Evolutionary conservation across 192 early-diverging fungal genomes (phyloP).

Genomic region (Mortierella alpina): DNA sequence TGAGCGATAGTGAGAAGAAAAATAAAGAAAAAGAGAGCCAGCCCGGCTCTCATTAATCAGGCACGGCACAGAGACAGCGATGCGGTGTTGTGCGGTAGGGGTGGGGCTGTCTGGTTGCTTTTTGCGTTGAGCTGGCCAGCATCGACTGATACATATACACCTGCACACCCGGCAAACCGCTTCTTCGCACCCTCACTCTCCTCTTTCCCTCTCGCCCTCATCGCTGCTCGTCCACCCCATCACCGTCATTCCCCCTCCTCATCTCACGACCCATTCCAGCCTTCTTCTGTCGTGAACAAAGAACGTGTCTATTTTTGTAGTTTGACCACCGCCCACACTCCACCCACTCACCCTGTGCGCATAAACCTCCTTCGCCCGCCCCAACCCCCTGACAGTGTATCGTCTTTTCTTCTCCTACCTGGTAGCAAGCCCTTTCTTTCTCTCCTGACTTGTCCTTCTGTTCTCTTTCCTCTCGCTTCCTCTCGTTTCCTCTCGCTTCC

Average conservation of each 20-base stretch:
- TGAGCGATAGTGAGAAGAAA: background rate
- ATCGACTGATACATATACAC: too few species aligned
- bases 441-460: conserved; percentile 1
- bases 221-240: background rate
- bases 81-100: too few species aligned
- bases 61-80: too few species aligned
- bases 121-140: too few species aligned
- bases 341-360: background rate
- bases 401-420: background rate
- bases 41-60: too few species aligned
- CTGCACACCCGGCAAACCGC: background rate
- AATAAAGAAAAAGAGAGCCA: background rate
- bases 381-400: background rate
- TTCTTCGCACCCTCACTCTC: background rate
- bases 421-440: background rate
- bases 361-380: background rate
- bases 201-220: background rate
- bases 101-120: too few species aligned
- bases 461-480: background rate
- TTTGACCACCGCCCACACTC: background rate
- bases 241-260: background rate
- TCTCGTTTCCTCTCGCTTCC: background rate
- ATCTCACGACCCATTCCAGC: conserved; percentile 1
- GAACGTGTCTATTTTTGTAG: background rate
- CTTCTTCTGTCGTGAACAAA: background rate